Evolutionary conservation across 2,329 filamentous ascomycete genomes (phyloP).

Genomic region (Knufia petricola): DNA sequence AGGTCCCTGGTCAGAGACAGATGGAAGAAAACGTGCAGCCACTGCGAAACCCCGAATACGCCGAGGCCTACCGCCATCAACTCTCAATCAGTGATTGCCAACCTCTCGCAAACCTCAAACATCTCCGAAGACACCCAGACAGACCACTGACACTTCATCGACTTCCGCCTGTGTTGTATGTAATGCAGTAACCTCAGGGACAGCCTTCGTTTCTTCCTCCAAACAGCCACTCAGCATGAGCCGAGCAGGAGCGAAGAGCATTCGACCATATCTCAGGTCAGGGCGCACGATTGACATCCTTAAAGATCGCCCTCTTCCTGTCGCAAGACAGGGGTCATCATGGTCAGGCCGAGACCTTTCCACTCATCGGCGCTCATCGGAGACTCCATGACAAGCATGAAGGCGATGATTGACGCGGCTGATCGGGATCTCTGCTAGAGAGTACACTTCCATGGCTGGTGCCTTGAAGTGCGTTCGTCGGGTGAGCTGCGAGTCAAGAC

Average conservation of each 20-base stretch:
- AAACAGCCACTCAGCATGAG: slow-evolving; percentile 19
- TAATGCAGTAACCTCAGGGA: slow-evolving; percentile 76
- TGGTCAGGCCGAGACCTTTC: slow-evolving; percentile 21
- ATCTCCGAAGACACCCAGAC: slow-evolving; percentile 13
- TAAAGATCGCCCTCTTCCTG: slow-evolving; percentile 70
- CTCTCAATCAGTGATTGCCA: slow-evolving; percentile 8
- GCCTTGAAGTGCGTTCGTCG: slow-evolving; percentile 44
- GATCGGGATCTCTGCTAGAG: slow-evolving; percentile 43
- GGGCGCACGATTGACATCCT: slow-evolving; percentile 89
- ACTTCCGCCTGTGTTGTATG: slow-evolving; percentile 59
- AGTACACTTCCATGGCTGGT: slow-evolving; percentile 44
- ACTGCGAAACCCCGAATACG: slow-evolving; percentile 8
- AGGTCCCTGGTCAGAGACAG: neutral
- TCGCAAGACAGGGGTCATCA: slow-evolving; percentile 27
- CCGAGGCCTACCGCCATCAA: slow-evolving; percentile 11
- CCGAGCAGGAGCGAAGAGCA: slow-evolving; percentile 26
- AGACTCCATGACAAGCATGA: slow-evolving; percentile 42
- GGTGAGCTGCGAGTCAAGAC: slow-evolving; percentile 28
- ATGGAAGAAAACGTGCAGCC: neutral
- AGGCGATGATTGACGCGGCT: slow-evolving; percentile 59
- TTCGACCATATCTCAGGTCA: slow-evolving; percentile 36
- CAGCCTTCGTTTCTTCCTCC: slow-evolving; percentile 89
- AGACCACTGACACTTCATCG: slow-evolving; percentile 24
- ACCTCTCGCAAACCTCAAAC: slow-evolving; percentile 10
- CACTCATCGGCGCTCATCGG: slow-evolving; percentile 44